A percentile compares a stretch with the other conserved stretches of the same genome.
phyloP scores from a whole-genome alignment of 805 yeast species.

The Candida boidinii region DNA sequence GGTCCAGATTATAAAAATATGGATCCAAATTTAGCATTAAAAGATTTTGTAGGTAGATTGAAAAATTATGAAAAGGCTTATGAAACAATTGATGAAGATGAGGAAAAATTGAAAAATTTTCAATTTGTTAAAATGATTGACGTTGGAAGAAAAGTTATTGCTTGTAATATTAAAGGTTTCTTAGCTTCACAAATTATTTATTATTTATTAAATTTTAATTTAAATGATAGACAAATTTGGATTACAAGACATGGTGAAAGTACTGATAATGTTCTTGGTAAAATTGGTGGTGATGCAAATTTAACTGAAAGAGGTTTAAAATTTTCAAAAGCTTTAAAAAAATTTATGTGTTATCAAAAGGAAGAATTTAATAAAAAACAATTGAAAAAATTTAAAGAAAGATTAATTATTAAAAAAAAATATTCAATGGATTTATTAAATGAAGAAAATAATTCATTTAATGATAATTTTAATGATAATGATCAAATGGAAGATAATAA shows the following conservation, averaged over 20 bases:
- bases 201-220: slow-evolving; percentile 80
- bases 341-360: slow-evolving; percentile 66
- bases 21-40: slow-evolving; percentile 74
- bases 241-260: slow-evolving; percentile 94
- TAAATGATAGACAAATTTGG: slow-evolving; percentile 87
- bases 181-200: slow-evolving; percentile 90
- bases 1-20: slow-evolving; percentile 90
- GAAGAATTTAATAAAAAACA: slow-evolving; percentile 58
- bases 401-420: slow-evolving; percentile 32
- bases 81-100: slow-evolving; percentile 77
- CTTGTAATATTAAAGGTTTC: slow-evolving; percentile 81
- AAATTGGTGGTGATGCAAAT: slow-evolving; percentile 86
- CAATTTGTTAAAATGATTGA: slow-evolving; percentile 94
- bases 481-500: background rate
- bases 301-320: slow-evolving; percentile 72
- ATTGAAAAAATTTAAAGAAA: slow-evolving; percentile 40
- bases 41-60: slow-evolving; percentile 76
- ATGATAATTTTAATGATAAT: slow-evolving; percentile 2
- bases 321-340: slow-evolving; percentile 64
- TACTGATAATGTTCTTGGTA: slow-evolving; percentile 73
- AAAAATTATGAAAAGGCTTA: slow-evolving; percentile 82
- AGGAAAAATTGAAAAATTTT: slow-evolving; percentile 49
- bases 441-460: no score
- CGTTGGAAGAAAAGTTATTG: slow-evolving; percentile 90
- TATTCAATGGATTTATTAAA: no score